phyloP scores from a whole-genome alignment of 2,329 filamentous ascomycete genomes.

The Xylariaceae sp. region DNA sequence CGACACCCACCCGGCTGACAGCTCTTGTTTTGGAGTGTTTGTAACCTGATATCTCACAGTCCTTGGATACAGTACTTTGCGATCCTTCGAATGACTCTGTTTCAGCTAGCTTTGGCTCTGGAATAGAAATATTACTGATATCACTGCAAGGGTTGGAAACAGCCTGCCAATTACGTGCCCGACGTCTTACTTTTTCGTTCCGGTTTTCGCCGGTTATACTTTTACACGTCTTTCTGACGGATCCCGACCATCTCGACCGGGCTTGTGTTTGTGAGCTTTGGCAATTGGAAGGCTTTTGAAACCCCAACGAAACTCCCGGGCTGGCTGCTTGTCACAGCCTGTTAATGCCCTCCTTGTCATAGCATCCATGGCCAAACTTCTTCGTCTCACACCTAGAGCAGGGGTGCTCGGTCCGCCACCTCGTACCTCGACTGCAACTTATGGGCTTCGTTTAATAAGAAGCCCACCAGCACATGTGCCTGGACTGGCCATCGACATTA shows the following conservation, averaged over 20 bases:
- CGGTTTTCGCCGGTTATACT: background rate
- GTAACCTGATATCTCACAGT: too few relatives aligned
- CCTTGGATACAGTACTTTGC: too few relatives aligned
- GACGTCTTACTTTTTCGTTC: background rate
- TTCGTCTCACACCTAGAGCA: slow-evolving; percentile 16
- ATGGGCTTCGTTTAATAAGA: slow-evolving; percentile 26
- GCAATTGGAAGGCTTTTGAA: slow-evolving; percentile 25
- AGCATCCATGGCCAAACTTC: slow-evolving; percentile 21
- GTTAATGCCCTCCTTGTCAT: slow-evolving; percentile 13
- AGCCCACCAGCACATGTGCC: slow-evolving; percentile 19
- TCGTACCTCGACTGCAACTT: slow-evolving; percentile 11
- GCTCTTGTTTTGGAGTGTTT: too few relatives aligned
- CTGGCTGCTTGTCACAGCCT: slow-evolving; percentile 22
- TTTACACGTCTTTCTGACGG: slow-evolving; percentile 12
- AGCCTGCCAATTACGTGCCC: slow-evolving; percentile 17
- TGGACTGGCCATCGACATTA: slow-evolving; percentile 19
- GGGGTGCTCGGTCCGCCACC: slow-evolving; percentile 23
- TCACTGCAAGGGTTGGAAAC: background rate
- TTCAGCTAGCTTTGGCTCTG: too few relatives aligned
- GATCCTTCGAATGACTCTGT: too few relatives aligned
- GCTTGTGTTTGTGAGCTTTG: slow-evolving; percentile 14
- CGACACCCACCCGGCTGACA: too few relatives aligned
- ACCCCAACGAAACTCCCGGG: slow-evolving; percentile 28
- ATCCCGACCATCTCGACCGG: slow-evolving; percentile 16
- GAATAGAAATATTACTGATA: background rate